Evolutionary conservation across 176 grass and related monocot genomes (phyloP).

Genomic region (Ampelocalamus luodianensis): DNA sequence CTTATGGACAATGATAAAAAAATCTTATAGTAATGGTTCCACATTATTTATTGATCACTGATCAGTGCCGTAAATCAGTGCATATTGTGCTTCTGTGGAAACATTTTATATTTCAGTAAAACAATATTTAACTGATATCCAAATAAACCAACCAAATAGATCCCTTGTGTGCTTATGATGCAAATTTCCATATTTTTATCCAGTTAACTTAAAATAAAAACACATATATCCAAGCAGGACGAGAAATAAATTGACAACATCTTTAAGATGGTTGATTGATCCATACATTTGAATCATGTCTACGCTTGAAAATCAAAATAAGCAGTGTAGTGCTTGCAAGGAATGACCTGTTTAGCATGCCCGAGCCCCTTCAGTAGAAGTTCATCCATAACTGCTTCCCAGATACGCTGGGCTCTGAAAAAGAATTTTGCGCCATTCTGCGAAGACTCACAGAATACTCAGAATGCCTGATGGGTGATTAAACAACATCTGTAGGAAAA

Average conservation of each 20-base stretch:
- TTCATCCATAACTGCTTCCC: slow-evolving; percentile 77
- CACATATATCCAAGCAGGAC: background rate
- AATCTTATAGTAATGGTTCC: background rate
- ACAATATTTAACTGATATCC: background rate
- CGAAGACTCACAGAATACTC: background rate
- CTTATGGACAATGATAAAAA: slow-evolving; percentile 5
- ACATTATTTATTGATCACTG: background rate
- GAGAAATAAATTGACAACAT: background rate
- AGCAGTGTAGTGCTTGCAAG: background rate
- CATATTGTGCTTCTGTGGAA: background rate
- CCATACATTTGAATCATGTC: slow-evolving; percentile 1
- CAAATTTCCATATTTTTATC: background rate
- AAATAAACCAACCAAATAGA: background rate
- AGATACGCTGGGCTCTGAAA: slow-evolving; percentile 78
- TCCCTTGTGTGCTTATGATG: background rate
- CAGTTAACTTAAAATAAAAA: slow-evolving; percentile 22
- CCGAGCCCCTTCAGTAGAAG: slow-evolving; percentile 67
- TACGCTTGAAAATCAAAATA: background rate
- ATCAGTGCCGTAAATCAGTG: background rate
- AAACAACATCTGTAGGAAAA: background rate
- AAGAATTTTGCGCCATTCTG: slow-evolving; percentile 68
- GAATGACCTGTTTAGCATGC: slow-evolving; percentile 84
- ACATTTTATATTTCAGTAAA: background rate
- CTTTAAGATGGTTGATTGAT: slow-evolving; percentile 15
- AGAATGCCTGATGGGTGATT: background rate